Evolutionary conservation across 306 rosid species (phyloP), one percentile per base, ranked within the genome.

Genomic region (Acacia acuminata): DNA sequence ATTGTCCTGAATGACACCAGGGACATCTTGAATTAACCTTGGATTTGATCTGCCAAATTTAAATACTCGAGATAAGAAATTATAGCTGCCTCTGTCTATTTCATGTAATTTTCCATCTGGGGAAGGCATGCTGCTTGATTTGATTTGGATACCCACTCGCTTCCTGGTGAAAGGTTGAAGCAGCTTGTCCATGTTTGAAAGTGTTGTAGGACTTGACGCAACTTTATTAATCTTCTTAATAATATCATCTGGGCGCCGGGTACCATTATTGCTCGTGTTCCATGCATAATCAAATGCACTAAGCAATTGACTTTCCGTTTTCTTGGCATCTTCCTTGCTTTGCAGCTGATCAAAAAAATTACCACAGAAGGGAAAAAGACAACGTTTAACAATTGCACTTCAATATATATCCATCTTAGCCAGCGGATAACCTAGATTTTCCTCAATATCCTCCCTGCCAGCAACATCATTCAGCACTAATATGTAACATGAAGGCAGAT

Each of bases 221-320:
- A 82, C 65, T 80, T 84, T 82, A 61, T 88, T 76, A 14, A 94
- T 88, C 84, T 84, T 94, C 47, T 64, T 64, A 47, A 88, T 77
- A 87, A 93, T 86, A 79, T 95, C 98, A 58, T 81, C 73, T 22
- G 87, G 95, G 64, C 94, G 90, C 2, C 91, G 73, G 36, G 71
- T 78, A 45, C 97, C 97, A 75, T 95, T 95, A 20, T 10, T 68
- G 80, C 69, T 71, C 16, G 90, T 63, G 88, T 92, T 95, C 98
- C 98, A 95, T 17, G 97, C 97, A 83, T 90, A 93, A 87, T 95
- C 97, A 83, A 93, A 95, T 82, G 87, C 89, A 32, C 55, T 78
- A 22, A 95, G 98, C 67, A 95, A 89, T 83, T 72, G 88, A 77
- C 78, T 71, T 86, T 95, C 97, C 67, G 90, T 95, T 81, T 71